These are phyloP conservation scores for Coemansia sp. DNA, from an alignment of 192 early-diverging fungal species.

Conservation along the genomic window DNA sequence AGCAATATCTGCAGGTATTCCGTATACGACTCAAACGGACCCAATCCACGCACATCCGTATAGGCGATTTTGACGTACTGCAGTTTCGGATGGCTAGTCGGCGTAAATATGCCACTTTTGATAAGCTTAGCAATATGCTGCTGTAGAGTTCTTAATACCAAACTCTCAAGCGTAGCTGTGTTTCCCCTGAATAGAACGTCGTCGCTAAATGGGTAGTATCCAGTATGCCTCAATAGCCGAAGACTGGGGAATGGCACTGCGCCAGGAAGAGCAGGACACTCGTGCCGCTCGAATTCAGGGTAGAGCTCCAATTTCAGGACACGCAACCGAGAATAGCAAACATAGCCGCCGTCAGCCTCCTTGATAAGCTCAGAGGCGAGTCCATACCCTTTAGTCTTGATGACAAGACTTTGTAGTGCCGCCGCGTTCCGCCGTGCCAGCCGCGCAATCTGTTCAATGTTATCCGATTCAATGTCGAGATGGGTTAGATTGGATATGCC, in stretches of 20 bases:
- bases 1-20: neutral
- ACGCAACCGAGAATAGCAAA: neutral
- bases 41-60: neutral
- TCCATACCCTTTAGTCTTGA: neutral
- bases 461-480: neutral
- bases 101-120: neutral
- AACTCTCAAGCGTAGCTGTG: neutral
- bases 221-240: neutral
- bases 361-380: neutral
- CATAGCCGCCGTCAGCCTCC: neutral
- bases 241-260: neutral
- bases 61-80: neutral
- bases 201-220: neutral
- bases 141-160: neutral
- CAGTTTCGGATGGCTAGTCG: neutral
- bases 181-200: neutral
- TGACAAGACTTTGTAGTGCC: neutral
- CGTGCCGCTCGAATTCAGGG: neutral
- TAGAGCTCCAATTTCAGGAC: neutral
- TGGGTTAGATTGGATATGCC: neutral
- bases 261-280: neutral
- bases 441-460: neutral
- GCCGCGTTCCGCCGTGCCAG: neutral
- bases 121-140: neutral
- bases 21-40: neutral